phyloP scores from a whole-genome alignment of 148 eudicot genomes.

The Dianthus caryophyllus region DNA sequence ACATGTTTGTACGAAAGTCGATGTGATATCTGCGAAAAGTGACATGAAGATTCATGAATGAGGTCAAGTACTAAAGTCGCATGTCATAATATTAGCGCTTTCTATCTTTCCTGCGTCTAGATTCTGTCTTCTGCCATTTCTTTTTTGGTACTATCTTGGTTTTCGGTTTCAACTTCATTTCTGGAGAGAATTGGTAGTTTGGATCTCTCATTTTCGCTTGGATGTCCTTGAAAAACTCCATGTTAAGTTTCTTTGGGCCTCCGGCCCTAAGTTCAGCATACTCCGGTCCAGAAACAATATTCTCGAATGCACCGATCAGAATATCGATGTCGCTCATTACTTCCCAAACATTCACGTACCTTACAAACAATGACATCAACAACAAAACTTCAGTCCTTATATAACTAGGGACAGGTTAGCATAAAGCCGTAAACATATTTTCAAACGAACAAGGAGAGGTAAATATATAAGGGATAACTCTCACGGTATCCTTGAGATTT shows the following conservation, averaged over 20 bases:
- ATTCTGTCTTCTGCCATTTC: conserved; percentile 81
- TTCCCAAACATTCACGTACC: conserved; percentile 90
- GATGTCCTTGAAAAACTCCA: conserved; percentile 88
- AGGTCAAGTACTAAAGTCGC: background rate
- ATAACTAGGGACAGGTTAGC: no score
- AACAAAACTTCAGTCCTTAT: no score
- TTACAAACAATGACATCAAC: conserved; percentile 43
- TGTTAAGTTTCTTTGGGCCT: conserved; percentile 81
- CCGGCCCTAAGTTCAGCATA: conserved; percentile 86
- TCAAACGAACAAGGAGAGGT: no score
- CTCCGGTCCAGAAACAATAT: conserved; percentile 89
- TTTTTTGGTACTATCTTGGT: conserved; percentile 70
- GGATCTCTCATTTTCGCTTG: conserved; percentile 96
- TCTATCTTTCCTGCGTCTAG: conserved; percentile 74
- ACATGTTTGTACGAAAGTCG: no score
- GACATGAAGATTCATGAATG: no score
- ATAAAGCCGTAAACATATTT: no score
- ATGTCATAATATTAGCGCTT: conserved; percentile 35
- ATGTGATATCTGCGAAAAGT: no score
- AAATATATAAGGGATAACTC: no score
- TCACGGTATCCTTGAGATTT: no score
- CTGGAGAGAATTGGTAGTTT: conserved; percentile 76
- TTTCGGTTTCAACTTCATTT: conserved; percentile 85
- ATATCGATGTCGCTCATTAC: conserved; percentile 91
- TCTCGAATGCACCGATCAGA: conserved; percentile 89